Percentiles rank a stretch among this genome's conserved stretches.
These are phyloP conservation scores for Inonotus hispidus DNA, from an alignment of 1,284 basidiomycete species.

Conservation along the genomic window DNA sequence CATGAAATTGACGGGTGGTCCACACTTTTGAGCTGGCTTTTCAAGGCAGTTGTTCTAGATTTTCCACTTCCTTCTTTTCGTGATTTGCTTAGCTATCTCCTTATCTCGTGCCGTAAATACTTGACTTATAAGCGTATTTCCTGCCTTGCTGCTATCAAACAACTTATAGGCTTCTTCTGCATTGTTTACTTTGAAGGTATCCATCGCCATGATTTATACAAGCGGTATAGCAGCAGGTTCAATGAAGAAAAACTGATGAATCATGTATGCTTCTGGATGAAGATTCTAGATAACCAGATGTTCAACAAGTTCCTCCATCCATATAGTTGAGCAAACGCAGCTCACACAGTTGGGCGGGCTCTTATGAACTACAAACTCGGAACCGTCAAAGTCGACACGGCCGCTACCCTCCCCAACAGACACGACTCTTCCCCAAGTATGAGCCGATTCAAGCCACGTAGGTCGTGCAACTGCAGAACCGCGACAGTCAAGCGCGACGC, in stretches of 20 bases:
- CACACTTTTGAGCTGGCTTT: background rate
- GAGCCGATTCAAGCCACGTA: constrained; percentile 11
- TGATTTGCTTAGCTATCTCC: too few species aligned
- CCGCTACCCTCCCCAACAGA: constrained; percentile 18
- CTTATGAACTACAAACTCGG: constrained; percentile 17
- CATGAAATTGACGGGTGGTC: background rate
- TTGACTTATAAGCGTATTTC: background rate
- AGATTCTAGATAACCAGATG: constrained; percentile 15
- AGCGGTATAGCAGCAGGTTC: too few species aligned
- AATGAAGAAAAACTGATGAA: too few species aligned
- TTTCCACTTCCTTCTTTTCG: too few species aligned
- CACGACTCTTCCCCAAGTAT: constrained; percentile 16
- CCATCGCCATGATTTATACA: constrained; percentile 14
- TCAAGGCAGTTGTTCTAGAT: background rate
- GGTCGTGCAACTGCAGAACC: constrained; percentile 13
- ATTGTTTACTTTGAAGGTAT: constrained; percentile 15
- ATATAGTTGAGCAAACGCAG: constrained; percentile 18
- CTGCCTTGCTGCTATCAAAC: constrained; percentile 17
- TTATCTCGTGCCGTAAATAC: too few species aligned
- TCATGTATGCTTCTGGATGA: constrained; percentile 14
- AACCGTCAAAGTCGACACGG: constrained; percentile 12
- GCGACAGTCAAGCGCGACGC: constrained; percentile 18
- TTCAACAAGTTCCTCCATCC: constrained; percentile 19
- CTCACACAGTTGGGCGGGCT: constrained; percentile 14
- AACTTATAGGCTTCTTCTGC: constrained; percentile 12